A percentile compares a stretch with the other conserved stretches of the same genome.
Evolutionary conservation across 2,329 filamentous ascomycete species (phyloP).

Genomic region (Didymella segeticola): DNA sequence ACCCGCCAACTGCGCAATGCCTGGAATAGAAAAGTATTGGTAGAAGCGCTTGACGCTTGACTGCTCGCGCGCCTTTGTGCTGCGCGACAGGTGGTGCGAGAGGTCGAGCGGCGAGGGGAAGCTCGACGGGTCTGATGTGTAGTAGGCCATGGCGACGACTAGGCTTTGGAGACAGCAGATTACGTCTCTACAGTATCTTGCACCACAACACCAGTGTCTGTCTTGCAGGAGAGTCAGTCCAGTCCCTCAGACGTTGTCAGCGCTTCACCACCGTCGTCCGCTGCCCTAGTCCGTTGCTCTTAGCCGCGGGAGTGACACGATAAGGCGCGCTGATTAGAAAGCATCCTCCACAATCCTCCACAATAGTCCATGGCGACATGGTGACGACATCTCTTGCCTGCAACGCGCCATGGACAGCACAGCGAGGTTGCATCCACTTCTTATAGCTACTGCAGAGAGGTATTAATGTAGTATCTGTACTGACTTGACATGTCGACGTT

Average conservation of each 20-base stretch:
- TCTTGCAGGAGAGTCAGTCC: background rate
- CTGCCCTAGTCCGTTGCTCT: constrained; percentile 3
- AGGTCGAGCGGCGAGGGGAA: constrained; percentile 70
- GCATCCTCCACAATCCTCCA: no score
- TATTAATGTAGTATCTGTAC: no score
- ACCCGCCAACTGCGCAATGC: constrained; percentile 67
- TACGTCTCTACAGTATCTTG: background rate
- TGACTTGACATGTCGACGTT: no score
- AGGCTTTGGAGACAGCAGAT: background rate
- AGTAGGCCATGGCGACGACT: constrained; percentile 31
- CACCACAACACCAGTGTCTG: background rate
- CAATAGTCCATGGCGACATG: no score
- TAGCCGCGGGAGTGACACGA: constrained; percentile 24
- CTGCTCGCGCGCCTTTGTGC: constrained; percentile 68
- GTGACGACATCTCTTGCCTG: constrained; percentile 27
- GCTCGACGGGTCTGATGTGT: constrained; percentile 32
- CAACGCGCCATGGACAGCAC: no score
- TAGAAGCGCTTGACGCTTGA: constrained; percentile 83
- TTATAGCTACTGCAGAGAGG: no score
- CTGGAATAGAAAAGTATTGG: constrained; percentile 76
- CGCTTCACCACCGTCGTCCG: no score
- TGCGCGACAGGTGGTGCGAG: constrained; percentile 77
- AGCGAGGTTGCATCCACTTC: no score
- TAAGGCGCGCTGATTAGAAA: constrained; percentile 37
- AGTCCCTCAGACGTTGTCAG: no score